Conservation (phyloP, 2,329 filamentous ascomycete species). For the Allantophomopsis cytisporea region DNA sequence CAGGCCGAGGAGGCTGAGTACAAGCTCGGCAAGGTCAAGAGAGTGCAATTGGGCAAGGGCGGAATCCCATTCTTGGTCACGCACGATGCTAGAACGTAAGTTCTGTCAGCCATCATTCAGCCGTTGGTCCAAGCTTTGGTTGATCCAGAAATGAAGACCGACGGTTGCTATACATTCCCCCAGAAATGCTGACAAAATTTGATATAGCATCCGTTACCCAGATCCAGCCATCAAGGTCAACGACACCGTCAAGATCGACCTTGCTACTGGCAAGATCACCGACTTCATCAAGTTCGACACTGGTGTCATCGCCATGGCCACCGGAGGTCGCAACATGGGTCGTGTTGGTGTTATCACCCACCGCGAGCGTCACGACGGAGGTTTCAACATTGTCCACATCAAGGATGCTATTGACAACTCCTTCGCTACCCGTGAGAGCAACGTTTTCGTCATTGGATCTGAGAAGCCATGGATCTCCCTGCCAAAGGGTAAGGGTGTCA, state of each 20-base stretch:
- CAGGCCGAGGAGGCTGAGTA: constrained; percentile 97
- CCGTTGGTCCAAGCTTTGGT: constrained; percentile 99
- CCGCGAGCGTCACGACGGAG: constrained; percentile 99
- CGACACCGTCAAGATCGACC: constrained; percentile 99
- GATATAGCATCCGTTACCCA: constrained; percentile 91
- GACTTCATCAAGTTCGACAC: constrained; percentile 99
- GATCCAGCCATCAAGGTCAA: constrained; percentile 99
- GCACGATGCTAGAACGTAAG: constrained; percentile 99
- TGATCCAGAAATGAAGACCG: constrained; percentile 25
- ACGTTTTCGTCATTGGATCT: constrained; percentile 97
- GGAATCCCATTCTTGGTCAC: constrained; percentile 99
- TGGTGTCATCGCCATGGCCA: constrained; percentile 95
- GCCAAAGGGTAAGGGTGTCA: constrained; percentile 99
- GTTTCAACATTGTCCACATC: constrained; percentile 99
- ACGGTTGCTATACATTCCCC: constrained; percentile 17
- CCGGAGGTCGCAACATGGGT: constrained; percentile 99
- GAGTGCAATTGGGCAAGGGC: constrained; percentile 96
- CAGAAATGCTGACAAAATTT: constrained; percentile 18
- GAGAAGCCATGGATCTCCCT: constrained; percentile 99
- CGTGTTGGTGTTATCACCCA: constrained; percentile 99
- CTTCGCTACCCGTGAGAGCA: constrained; percentile 97
- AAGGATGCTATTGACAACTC: constrained; percentile 99
- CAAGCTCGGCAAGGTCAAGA: constrained; percentile 99
- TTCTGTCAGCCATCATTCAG: constrained; percentile 97
- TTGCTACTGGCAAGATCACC: constrained; percentile 91